A percentile compares a stretch with the other conserved stretches of the same genome.
Conservation (phyloP, 306 rosid species). For the Alnus glutinosa region DNA sequence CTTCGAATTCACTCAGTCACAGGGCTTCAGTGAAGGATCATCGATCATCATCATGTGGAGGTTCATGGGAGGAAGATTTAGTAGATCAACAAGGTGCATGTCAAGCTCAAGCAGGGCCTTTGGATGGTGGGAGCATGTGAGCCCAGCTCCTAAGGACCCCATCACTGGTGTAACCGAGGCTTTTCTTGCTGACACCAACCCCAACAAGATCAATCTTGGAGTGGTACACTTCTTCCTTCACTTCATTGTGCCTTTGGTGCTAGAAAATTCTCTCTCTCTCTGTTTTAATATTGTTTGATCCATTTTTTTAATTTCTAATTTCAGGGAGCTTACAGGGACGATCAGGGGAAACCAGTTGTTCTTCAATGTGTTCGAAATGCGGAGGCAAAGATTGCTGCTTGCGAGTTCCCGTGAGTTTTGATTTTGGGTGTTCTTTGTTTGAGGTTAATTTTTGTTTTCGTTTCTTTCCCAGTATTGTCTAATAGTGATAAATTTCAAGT, state of each 20-base stretch:
- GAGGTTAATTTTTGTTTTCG: not conserved
- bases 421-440: not conserved
- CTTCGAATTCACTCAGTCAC: too few species aligned
- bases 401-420: constrained; percentile 37
- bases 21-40: too few species aligned
- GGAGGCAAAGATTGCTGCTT: constrained; percentile 33
- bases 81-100: constrained; percentile 14
- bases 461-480: not conserved
- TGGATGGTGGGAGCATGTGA: constrained; percentile 38
- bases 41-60: constrained; percentile 8
- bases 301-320: not conserved
- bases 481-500: not conserved
- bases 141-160: constrained; percentile 41
- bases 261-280: not conserved
- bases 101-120: constrained; percentile 18
- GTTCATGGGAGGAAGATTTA: not conserved
- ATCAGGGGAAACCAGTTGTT: constrained; percentile 39
- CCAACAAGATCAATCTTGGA: constrained; percentile 46
- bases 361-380: constrained; percentile 48
- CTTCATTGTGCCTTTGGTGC: not conserved
- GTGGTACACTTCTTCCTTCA: constrained; percentile 26
- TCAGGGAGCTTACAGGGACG: constrained; percentile 47
- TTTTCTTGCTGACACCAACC: constrained; percentile 35
- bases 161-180: constrained; percentile 37
- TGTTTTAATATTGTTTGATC: not conserved